Evolutionary conservation across 2,329 filamentous ascomycete genomes (phyloP), one percentile per base, ranked within the genome.

Genomic region (Raffaelea albimanens): DNA sequence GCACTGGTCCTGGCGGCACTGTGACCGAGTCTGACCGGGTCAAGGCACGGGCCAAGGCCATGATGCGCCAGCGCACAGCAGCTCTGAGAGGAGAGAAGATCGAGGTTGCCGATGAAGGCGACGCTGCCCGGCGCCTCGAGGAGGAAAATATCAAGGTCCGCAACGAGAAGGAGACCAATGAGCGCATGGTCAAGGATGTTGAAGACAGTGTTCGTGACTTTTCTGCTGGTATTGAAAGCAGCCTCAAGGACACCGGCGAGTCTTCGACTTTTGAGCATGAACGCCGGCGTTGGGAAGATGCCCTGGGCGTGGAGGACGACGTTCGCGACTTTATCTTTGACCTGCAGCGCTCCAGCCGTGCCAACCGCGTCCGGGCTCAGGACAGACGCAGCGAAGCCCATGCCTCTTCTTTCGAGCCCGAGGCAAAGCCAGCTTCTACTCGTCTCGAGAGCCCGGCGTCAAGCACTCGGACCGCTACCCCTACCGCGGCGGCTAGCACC

Each of bases 251-350:
- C 48, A 86, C 83, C 39, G 78, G 73, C 39, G 79, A 85, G 52
- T 85, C 83, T 57, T 83, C 82, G 36, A 80, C 82, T 3, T 87
- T 82, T 52, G 88, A 96, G 65, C 90, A 96, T 61, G 93, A 98
- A 69, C 83, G 80, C 58, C 82, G 93, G 52, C 80, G 93, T 52
- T 98, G 93, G 93, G 89, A 98, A 57, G 93, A 98, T 65, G 93
- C 82, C 10, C 75, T 98, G 34, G 93, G 93, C 23, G 93, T 98
- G 23, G 93, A 98, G 61, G 91, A 98, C 59, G 89, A 95, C 59
- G 85, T 97, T 52, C 87, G 89, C 59, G 93, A 98, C 60, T 97
- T 98, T 65, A 98, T 98, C 62, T 97, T 93, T 61, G 93, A 97
- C 56, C 71, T 98, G 46, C 90, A 96, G 63, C 82, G 91, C 52